Conservation (phyloP, 345 rosid species). For the Citrus cavaleriei region DNA sequence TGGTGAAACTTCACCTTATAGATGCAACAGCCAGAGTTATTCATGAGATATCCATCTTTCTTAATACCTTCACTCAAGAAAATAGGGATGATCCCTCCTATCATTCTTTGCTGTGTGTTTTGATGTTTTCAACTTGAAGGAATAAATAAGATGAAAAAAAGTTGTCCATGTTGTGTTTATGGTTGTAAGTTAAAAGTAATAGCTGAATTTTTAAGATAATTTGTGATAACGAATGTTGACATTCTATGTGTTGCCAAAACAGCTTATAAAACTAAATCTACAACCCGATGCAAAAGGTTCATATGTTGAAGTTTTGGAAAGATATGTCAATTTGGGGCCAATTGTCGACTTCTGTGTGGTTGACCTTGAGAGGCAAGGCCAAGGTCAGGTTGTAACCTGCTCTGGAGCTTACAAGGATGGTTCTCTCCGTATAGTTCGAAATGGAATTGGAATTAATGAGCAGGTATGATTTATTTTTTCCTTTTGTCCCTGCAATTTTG, state of each 20-base stretch:
- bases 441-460: constrained; percentile 97
- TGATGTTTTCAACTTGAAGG: neutral
- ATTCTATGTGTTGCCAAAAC: constrained; percentile 21
- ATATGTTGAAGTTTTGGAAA: constrained; percentile 81
- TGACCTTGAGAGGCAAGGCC: constrained; percentile 99
- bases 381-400: constrained; percentile 97
- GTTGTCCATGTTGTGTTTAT: neutral
- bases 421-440: constrained; percentile 90
- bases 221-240: neutral
- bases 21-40: neutral
- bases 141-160: neutral
- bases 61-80: neutral
- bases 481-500: constrained; percentile 14
- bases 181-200: neutral
- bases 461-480: constrained; percentile 47
- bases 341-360: constrained; percentile 90
- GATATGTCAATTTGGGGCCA: constrained; percentile 92
- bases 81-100: neutral
- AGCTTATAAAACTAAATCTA: constrained; percentile 82
- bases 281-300: constrained; percentile 91
- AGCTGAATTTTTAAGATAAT: neutral
- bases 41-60: neutral
- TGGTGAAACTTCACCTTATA: neutral
- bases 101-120: neutral
- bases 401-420: constrained; percentile 98